These are phyloP conservation scores for Chaetomiaceae sp. DNA, from an alignment of 2,329 filamentous ascomycete species.

Conservation along the genomic window DNA sequence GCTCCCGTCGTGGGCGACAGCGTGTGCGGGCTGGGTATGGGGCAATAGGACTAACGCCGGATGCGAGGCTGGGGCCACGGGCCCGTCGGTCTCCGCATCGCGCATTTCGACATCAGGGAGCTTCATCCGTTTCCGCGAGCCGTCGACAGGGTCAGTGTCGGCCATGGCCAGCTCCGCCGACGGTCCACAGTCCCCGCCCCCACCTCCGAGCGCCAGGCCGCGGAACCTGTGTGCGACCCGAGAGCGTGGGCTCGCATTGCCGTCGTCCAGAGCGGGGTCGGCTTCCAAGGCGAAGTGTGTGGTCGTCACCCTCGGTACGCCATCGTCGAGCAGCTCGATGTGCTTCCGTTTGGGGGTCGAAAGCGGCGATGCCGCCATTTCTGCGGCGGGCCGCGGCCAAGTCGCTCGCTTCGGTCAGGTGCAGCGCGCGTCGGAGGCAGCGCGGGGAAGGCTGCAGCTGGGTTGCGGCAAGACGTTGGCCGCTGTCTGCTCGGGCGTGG, in stretches of 20 bases:
- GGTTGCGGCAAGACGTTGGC: too few relatives aligned
- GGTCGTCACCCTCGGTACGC: slow-evolving; percentile 14
- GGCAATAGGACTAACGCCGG: neutral
- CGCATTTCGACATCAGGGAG: slow-evolving; percentile 18
- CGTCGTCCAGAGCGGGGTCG: slow-evolving; percentile 36
- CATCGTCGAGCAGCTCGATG: slow-evolving; percentile 18
- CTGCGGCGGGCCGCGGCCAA: slow-evolving; percentile 3
- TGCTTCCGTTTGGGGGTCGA: slow-evolving; percentile 29
- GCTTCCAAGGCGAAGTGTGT: slow-evolving; percentile 41
- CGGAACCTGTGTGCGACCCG: slow-evolving; percentile 48
- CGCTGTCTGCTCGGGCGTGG: too few relatives aligned
- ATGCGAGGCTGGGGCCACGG: neutral
- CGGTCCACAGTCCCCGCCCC: slow-evolving; percentile 37
- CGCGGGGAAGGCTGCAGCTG: too few relatives aligned
- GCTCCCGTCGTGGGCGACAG: neutral
- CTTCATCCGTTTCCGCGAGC: slow-evolving; percentile 21
- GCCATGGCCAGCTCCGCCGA: slow-evolving; percentile 3
- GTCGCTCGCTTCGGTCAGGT: neutral
- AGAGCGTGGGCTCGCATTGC: slow-evolving; percentile 47
- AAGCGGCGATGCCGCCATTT: slow-evolving; percentile 21
- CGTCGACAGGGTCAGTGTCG: slow-evolving; percentile 11
- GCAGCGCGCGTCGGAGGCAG: neutral
- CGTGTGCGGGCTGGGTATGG: neutral
- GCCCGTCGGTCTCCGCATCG: slow-evolving; percentile 7
- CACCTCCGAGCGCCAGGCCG: slow-evolving; percentile 42